A percentile compares a stretch with the other conserved stretches of the same genome.
phyloP scores from a whole-genome alignment of 2,329 filamentous ascomycete species.

The Hymenoscyphus linearis region DNA sequence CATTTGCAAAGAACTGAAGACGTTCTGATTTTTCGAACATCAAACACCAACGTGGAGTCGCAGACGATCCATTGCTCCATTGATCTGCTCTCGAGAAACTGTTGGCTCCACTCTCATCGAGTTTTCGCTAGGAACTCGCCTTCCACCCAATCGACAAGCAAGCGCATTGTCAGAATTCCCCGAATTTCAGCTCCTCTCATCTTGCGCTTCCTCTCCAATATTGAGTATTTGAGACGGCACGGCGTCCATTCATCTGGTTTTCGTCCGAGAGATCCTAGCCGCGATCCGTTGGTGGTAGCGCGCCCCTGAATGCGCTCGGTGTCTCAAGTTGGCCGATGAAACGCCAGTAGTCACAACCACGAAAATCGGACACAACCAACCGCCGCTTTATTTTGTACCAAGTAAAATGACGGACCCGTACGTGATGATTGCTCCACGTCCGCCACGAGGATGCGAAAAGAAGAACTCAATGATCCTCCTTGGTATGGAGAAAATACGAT shows the following conservation, averaged over 20 bases:
- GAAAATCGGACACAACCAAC: neutral
- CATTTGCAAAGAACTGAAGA: neutral
- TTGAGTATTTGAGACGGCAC: neutral
- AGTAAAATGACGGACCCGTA: neutral
- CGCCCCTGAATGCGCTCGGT: neutral
- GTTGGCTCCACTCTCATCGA: neutral
- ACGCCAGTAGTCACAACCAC: neutral
- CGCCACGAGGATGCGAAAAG: too few species aligned
- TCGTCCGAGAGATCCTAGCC: neutral
- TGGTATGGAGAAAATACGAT: too few species aligned
- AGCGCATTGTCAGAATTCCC: neutral
- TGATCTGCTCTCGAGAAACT: neutral
- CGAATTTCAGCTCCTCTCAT: neutral
- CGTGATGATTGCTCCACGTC: too few species aligned
- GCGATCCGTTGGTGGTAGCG: neutral
- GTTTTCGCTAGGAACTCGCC: too few species aligned
- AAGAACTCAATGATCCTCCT: too few species aligned
- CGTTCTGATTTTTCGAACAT: neutral
- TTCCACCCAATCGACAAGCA: constrained; percentile 1
- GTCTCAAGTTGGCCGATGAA: constrained; percentile 7
- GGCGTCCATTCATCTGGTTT: neutral
- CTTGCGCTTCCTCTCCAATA: neutral
- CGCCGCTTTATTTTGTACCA: neutral
- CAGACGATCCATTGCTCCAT: too few species aligned
- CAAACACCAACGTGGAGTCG: neutral